These are phyloP conservation scores for Xylariales sp. DNA, from an alignment of 2,329 filamentous ascomycete species.

Conservation along the genomic window DNA sequence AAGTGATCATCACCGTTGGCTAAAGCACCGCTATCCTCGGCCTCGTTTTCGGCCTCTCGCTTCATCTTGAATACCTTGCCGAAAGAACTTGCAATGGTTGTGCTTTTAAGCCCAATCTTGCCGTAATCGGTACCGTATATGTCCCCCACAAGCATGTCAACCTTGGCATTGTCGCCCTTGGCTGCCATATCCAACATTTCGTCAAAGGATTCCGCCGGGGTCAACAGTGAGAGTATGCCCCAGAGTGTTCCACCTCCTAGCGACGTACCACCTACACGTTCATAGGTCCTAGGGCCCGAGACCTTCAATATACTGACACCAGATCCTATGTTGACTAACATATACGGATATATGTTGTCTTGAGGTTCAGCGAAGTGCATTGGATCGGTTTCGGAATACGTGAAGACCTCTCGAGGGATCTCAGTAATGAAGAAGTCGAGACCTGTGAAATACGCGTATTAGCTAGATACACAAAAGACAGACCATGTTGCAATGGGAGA, in stretches of 20 bases:
- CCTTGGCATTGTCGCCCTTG: conserved; percentile 82
- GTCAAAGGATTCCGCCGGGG: conserved; percentile 92
- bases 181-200: conserved; percentile 95
- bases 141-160: conserved; percentile 96
- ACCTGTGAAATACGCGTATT: conserved; percentile 53
- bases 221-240: conserved; percentile 87
- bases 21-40: conserved; percentile 65
- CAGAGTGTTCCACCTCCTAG: conserved; percentile 96
- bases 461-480: no score
- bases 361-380: conserved; percentile 82
- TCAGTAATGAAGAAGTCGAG: conserved; percentile 99
- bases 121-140: conserved; percentile 96
- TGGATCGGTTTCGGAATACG: conserved; percentile 84
- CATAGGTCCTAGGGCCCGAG: conserved; percentile 77
- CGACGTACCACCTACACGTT: conserved; percentile 91
- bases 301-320: conserved; percentile 98
- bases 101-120: conserved; percentile 94
- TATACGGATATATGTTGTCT: conserved; percentile 87
- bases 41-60: conserved; percentile 71
- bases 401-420: conserved; percentile 95
- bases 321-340: conserved; percentile 96
- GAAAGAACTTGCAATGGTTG: conserved; percentile 92
- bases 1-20: conserved; percentile 43
- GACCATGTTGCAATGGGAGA: no score
- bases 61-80: conserved; percentile 96